Conservation (phyloP, 2,329 filamentous ascomycete species). For the Zasmidium citrigriseum region DNA sequence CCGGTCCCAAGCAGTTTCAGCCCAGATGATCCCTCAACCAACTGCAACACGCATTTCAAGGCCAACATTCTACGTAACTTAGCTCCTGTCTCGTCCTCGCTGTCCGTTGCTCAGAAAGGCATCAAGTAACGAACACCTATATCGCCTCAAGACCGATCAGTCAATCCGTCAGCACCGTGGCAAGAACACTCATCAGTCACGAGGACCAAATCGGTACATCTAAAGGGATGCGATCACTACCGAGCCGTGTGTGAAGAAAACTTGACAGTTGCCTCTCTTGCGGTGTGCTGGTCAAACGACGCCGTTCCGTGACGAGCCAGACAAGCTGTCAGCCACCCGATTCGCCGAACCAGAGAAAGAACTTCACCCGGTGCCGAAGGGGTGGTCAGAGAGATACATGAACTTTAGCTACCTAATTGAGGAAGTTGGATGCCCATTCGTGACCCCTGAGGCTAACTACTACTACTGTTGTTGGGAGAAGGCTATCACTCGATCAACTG, state of each 20-base stretch:
- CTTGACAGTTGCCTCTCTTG: not conserved
- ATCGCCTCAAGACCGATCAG: no score
- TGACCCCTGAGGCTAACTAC: no score
- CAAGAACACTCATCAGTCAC: no score
- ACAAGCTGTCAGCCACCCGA: not conserved
- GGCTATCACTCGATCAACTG: not conserved
- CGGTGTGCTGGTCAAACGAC: not conserved
- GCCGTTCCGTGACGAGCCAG: not conserved
- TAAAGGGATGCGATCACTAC: not conserved
- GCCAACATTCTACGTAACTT: not conserved
- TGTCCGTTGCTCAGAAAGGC: not conserved
- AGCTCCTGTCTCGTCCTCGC: not conserved
- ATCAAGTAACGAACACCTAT: not conserved
- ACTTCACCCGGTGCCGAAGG: not conserved
- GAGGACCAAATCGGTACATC: no score
- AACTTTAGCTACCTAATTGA: not conserved
- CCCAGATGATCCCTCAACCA: not conserved
- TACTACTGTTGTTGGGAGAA: no score
- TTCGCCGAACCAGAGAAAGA: slow-evolving; percentile 1
- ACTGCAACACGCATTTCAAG: not conserved
- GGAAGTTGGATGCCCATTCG: no score
- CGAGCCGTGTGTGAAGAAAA: not conserved
- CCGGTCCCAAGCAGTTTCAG: not conserved
- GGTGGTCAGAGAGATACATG: slow-evolving; percentile 1
- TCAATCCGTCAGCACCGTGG: no score